Evolutionary conservation across 495 filamentous ascomycete genomes (phyloP).

Genomic region (Penicillium canariense): DNA sequence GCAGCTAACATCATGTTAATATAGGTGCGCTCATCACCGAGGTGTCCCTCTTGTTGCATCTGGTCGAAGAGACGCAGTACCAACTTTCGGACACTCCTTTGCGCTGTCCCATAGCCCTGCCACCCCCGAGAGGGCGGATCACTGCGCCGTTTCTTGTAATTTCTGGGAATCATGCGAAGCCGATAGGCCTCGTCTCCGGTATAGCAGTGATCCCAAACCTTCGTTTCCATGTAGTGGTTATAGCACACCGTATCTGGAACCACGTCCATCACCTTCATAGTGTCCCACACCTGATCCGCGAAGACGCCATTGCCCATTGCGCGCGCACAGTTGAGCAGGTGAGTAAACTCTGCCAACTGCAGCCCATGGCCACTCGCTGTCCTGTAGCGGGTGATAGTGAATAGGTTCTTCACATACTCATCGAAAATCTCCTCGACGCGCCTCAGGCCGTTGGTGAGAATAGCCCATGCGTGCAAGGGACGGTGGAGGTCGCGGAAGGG

Average conservation of each 20-base stretch:
- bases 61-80: slow-evolving; percentile 43
- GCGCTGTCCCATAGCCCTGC: slow-evolving; percentile 33
- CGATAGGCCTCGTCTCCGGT: slow-evolving; percentile 37
- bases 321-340: slow-evolving; percentile 54
- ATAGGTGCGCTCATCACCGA: slow-evolving; percentile 55
- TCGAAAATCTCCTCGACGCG: slow-evolving; percentile 33
- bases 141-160: slow-evolving; percentile 30
- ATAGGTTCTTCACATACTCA: slow-evolving; percentile 40
- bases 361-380: slow-evolving; percentile 25
- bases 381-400: slow-evolving; percentile 37
- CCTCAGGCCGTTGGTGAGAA: slow-evolving; percentile 24
- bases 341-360: slow-evolving; percentile 50
- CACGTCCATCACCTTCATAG: slow-evolving; percentile 39
- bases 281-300: slow-evolving; percentile 52
- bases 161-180: slow-evolving; percentile 39
- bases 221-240: slow-evolving; percentile 54
- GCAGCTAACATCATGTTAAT: slow-evolving; percentile 54
- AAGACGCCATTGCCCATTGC: slow-evolving; percentile 44
- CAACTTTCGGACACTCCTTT: slow-evolving; percentile 31
- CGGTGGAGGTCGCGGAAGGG: slow-evolving; percentile 51
- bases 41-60: slow-evolving; percentile 48
- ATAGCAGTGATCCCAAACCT: slow-evolving; percentile 41
- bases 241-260: slow-evolving; percentile 54
- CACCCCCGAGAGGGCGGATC: slow-evolving; percentile 19
- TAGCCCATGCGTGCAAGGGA: slow-evolving; percentile 42